A percentile compares a stretch with the other conserved stretches of the same genome.
phyloP scores from a whole-genome alignment of 352 stramenopile species.

The Phytopythium helicoides region DNA sequence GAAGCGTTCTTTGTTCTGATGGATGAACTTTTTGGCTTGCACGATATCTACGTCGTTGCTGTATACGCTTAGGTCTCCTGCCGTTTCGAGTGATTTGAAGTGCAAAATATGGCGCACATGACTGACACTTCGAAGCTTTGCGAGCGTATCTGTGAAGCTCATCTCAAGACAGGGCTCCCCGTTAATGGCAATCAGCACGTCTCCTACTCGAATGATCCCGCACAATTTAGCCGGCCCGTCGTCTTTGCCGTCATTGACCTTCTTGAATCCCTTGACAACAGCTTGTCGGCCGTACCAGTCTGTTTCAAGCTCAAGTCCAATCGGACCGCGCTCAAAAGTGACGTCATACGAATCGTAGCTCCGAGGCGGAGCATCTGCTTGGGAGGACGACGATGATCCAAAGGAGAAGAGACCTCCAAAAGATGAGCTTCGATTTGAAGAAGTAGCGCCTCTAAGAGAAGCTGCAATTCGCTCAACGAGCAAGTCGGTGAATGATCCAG shows the following conservation, averaged over 20 bases:
- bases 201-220: conserved; percentile 57
- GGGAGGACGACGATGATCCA: conserved; percentile 6
- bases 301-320: conserved; percentile 67
- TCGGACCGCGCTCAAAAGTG: conserved; percentile 57
- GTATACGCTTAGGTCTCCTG: conserved; percentile 66
- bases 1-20: conserved; percentile 75
- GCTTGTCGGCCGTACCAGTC: conserved; percentile 74
- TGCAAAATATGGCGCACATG: conserved; percentile 52
- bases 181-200: conserved; percentile 77
- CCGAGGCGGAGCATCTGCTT: conserved; percentile 15
- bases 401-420: conserved; percentile 18
- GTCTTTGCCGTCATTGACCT: conserved; percentile 33
- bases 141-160: conserved; percentile 57
- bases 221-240: conserved; percentile 57
- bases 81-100: conserved; percentile 71
- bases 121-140: conserved; percentile 37
- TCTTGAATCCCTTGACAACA: conserved; percentile 69
- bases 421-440: conserved; percentile 13
- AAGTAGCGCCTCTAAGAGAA: conserved; percentile 7
- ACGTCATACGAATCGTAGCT: conserved; percentile 75
- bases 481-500: conserved; percentile 13
- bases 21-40: conserved; percentile 69
- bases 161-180: conserved; percentile 68
- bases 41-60: conserved; percentile 58
- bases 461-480: conserved; percentile 14